Percentiles rank a stretch among this genome's conserved stretches.
phyloP scores from a whole-genome alignment of 2,329 filamentous ascomycete genomes.

The Botrytis byssoidea region DNA sequence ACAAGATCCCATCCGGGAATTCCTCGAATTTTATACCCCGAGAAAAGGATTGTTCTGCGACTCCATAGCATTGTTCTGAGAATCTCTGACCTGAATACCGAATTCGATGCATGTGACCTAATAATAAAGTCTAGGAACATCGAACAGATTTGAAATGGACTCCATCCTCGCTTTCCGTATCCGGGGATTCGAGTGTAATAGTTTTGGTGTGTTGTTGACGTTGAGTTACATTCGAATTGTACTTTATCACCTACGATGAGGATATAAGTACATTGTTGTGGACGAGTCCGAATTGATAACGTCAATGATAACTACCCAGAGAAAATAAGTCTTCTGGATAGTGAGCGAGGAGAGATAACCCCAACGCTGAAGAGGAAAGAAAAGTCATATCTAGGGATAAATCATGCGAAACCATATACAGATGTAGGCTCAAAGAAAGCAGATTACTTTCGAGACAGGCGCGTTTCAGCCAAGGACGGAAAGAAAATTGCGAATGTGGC shows the following conservation, averaged over 20 bases:
- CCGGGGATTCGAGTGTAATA: background rate
- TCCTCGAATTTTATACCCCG: background rate
- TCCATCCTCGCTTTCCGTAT: background rate
- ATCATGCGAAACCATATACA: background rate
- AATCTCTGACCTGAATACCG: background rate
- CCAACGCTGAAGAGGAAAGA: background rate
- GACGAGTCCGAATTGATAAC: background rate
- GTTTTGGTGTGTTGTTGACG: background rate
- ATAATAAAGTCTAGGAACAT: background rate
- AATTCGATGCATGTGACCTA: background rate
- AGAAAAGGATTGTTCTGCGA: background rate
- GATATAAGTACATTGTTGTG: background rate
- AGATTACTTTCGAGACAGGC: background rate
- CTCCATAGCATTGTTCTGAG: slow-evolving; percentile 4
- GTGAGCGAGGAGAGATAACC: background rate
- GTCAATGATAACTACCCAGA: background rate
- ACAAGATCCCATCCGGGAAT: fast-evolving
- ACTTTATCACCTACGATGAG: background rate
- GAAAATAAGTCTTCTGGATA: too few species aligned
- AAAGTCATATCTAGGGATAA: fast-evolving
- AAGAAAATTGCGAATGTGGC: background rate
- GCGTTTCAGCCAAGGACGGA: background rate
- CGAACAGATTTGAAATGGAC: background rate
- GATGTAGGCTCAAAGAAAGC: background rate
- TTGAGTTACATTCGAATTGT: background rate